Evolutionary conservation across 352 stramenopile genomes (phyloP), one percentile per base, ranked within the genome.

Genomic region (Salisapilia sapeloensis): DNA sequence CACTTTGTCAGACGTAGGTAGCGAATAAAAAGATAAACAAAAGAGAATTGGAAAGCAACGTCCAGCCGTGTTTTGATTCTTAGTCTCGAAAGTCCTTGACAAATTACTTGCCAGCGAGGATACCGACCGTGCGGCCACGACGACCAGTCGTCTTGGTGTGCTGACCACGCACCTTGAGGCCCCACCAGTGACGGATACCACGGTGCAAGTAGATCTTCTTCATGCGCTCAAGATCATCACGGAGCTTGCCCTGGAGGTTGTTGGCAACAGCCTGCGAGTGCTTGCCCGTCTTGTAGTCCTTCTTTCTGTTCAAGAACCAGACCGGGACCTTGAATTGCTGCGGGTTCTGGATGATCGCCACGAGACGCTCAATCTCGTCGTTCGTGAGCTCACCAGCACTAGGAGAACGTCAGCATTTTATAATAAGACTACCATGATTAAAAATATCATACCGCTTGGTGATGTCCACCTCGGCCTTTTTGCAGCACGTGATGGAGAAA

Each of bases 301-400:
- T 98, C 80, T 99, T 94, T 69, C 95, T 90, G 83, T 99, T 99
- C 30, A 99, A 77, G 75, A 99, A 99, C 94, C 95, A 99, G 46
- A 98, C 66, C 40, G 94, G 95, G 62, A 99, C 97, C 77, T 98
- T 98, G 85, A 98, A 99, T 66, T 98, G 89, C 51, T 94, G 81
- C 41, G 95, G 95, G 70, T 98, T 98, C 56, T 96, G 82, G 70
- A 99, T 98, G 55, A 99, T 97, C 43, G 92, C 94, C 40, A 99
- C 92, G 35, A 99, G 65, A 59, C 96, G 96, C 77, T 99, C 95
- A 56, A 99, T 98, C 75, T 99, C 93, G 67, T 99, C 94, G 50
- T 96, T 94, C 35, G 86, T 98, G 33, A 99, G 66, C 66, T 98
- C 91, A 71, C 94, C 94, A 46, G 95, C 95, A 57, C 77, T 76